Evolutionary conservation across 176 grass and related monocot species (phyloP), one percentile per base, ranked within the genome.

Genomic region (Neostapfia colusana): DNA sequence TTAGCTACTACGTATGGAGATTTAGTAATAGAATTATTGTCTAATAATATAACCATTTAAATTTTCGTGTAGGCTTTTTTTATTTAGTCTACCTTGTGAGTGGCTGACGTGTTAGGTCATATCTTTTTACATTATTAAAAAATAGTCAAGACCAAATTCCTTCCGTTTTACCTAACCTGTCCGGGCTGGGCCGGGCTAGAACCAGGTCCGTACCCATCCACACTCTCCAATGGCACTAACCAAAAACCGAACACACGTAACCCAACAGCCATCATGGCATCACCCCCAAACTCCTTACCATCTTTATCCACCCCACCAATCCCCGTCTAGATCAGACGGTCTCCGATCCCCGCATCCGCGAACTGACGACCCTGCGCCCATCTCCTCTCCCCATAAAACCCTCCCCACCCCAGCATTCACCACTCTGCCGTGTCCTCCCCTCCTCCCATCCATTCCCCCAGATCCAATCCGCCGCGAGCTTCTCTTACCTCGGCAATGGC

Each of bases 401-500:
- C 61, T 38, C 26, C 31, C 18, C 62, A 13, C 27, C 42, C 71
- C 21, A 10, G 0, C 7, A 41, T 25, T 50, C 61, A 11, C 20
- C 43, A 13, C 3, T 8, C 31, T 73, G 35, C 55, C 74, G 61
- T 71, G 73, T 40, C 27, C 51, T 69, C 69, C 34, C 15, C 10
- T 25, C 24, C 67, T 35, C 39, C 62, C 27, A 16, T 35, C 7
- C 49, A 12, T 27, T 31, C 28, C 34, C 35, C 25, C 44, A 77
- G 75, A 84, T 86, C 89, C 69, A n/a, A 45, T 67, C 78, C 62
- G 7, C 43, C 20, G 50, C 50, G 61, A 43, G 13, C 42, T 12
- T 42, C 40, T 9, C 11, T 9, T 9, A 1, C 13, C 2, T 21
- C 38, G 58, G n/a, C 67, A 67, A 98, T 94, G 95, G 84, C 91